A percentile compares a stretch with the other conserved stretches of the same genome.
Conservation (phyloP, 441 rosid genomes). For the Pelargonium cotyledonis region DNA sequence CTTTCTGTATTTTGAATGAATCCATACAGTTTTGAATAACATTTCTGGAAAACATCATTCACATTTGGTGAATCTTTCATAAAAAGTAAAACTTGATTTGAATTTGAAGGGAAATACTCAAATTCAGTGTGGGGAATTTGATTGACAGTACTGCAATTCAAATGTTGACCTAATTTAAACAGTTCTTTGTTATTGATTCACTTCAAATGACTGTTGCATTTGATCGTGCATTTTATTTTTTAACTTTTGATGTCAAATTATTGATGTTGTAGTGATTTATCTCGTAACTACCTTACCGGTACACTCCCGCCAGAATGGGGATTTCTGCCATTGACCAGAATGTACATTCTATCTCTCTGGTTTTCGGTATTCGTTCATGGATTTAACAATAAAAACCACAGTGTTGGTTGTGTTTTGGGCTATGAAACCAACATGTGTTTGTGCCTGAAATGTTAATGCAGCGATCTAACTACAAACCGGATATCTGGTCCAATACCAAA, state of each 20-base stretch:
- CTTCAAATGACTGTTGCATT: background rate
- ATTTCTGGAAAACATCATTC: background rate
- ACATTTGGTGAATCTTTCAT: too few species aligned
- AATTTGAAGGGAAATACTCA: too few species aligned
- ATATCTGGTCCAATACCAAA: constrained; percentile 47
- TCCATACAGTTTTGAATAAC: background rate
- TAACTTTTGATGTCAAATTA: background rate
- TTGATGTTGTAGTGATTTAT: constrained; percentile 34
- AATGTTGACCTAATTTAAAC: too few species aligned
- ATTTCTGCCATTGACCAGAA: constrained; percentile 19
- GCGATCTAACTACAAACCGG: constrained; percentile 32
- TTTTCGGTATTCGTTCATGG: background rate
- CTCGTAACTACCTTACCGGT: constrained; percentile 53
- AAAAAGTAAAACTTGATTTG: too few species aligned
- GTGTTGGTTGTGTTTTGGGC: background rate
- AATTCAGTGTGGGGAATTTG: too few species aligned
- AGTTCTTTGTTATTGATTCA: background rate
- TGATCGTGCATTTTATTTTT: too few species aligned
- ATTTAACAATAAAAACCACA: background rate
- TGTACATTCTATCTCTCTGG: constrained; percentile 28
- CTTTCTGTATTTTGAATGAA: too few species aligned
- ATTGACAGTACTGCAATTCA: too few species aligned
- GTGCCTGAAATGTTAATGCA: background rate
- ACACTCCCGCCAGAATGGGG: constrained; percentile 52
- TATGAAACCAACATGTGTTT: background rate